These are phyloP conservation scores for Uromyces viciae-fabae DNA, from an alignment of 1,284 basidiomycete genomes.

Conservation along the genomic window DNA sequence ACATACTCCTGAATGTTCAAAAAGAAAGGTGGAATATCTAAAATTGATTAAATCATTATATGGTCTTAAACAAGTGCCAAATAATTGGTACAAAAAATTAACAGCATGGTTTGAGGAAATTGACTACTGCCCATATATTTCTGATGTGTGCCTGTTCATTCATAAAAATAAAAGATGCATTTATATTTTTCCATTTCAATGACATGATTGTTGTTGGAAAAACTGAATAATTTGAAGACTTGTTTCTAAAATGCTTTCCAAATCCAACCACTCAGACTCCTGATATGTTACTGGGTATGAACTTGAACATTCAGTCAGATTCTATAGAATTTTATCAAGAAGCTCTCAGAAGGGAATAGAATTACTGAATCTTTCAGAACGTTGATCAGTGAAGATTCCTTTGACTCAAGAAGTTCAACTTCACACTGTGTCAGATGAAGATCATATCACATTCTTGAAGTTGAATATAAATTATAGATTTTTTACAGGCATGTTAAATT, in stretches of 20 bases:
- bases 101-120: background rate
- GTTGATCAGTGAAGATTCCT: background rate
- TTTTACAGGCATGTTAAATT: background rate
- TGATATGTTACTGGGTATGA: background rate
- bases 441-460: background rate
- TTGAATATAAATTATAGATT: background rate
- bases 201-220: background rate
- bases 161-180: no score
- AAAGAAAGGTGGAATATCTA: background rate
- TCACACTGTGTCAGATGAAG: background rate
- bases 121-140: background rate
- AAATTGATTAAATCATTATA: background rate
- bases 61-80: background rate
- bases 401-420: background rate
- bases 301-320: background rate
- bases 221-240: background rate
- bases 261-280: background rate
- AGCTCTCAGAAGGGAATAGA: background rate
- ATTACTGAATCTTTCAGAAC: background rate
- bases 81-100: background rate
- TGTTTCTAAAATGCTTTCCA: background rate
- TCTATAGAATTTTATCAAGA: background rate
- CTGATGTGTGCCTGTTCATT: background rate
- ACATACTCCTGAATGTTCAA: background rate
- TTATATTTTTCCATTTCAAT: background rate